phyloP scores from a whole-genome alignment of 2,329 filamentous ascomycete species.

The Exophiala bonariae region DNA sequence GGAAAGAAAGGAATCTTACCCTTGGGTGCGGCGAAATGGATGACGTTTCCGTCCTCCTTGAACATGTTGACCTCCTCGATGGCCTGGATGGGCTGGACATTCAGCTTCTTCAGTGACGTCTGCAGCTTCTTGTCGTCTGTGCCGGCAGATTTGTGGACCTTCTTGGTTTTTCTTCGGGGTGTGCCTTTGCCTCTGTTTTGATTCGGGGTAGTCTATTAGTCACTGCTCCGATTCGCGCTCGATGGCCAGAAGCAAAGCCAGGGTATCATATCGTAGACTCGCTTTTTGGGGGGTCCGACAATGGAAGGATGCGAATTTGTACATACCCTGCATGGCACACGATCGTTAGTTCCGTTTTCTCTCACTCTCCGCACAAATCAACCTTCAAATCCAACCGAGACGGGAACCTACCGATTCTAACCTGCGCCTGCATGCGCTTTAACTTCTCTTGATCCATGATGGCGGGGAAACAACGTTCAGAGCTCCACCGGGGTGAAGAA shows the following conservation, averaged over 20 bases:
- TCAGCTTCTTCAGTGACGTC: conserved; percentile 96
- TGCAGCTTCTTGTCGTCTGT: conserved; percentile 99
- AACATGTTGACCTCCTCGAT: conserved; percentile 99
- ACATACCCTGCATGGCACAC: conserved; percentile 4
- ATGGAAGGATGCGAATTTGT: neutral
- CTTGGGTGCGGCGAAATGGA: conserved; percentile 97
- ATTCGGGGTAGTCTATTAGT: too few species aligned
- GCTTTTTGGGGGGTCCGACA: too few species aligned
- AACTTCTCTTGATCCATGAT: conserved; percentile 68
- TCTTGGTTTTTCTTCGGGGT: conserved; percentile 97
- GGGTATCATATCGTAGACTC: too few species aligned
- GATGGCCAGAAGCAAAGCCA: too few species aligned
- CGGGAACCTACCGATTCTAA: conserved; percentile 67
- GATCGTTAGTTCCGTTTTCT: conserved; percentile 1
- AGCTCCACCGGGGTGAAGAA: too few species aligned
- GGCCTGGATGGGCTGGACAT: conserved; percentile 97
- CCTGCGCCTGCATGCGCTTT: conserved; percentile 65
- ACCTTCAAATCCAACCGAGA: neutral
- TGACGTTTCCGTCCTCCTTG: conserved; percentile 99
- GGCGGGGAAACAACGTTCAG: conserved; percentile 29
- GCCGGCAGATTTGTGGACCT: conserved; percentile 86
- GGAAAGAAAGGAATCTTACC: too few species aligned
- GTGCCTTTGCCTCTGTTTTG: conserved; percentile 85
- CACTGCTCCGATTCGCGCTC: too few species aligned
- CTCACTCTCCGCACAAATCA: conserved; percentile 4